A percentile compares a stretch with the other conserved stretches of the same genome.
phyloP scores from a whole-genome alignment of 2,329 filamentous ascomycete species.

The Bisporella sp. region DNA sequence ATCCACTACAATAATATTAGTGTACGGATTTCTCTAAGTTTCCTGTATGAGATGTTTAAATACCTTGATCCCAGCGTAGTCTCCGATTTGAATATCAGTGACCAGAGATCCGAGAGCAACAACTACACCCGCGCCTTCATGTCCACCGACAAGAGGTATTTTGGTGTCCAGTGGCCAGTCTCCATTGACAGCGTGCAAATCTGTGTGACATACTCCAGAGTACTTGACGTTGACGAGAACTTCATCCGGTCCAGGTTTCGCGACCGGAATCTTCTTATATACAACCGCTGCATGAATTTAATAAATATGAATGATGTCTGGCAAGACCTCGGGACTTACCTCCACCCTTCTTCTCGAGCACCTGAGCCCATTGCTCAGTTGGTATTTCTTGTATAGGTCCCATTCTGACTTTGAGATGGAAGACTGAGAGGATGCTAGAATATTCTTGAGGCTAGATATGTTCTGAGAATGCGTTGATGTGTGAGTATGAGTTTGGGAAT shows the following conservation, averaged over 20 bases:
- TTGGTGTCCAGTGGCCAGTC: conserved; percentile 86
- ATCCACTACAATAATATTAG: conserved; percentile 54
- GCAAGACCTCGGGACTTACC: conserved; percentile 37
- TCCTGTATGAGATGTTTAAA: background rate
- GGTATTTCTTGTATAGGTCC: conserved; percentile 47
- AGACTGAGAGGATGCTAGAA: too few species aligned
- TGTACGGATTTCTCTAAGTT: conserved; percentile 6
- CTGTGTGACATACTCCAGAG: conserved; percentile 87
- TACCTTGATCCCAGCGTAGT: conserved; percentile 74
- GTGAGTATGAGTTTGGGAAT: too few species aligned
- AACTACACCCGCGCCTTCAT: conserved; percentile 73
- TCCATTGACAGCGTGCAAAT: conserved; percentile 73
- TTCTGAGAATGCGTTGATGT: too few species aligned
- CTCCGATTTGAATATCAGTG: conserved; percentile 70
- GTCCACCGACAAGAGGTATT: conserved; percentile 78
- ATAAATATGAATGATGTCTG: background rate
- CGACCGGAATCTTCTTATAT: conserved; percentile 78
- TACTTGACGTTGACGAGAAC: conserved; percentile 88
- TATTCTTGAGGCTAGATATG: too few species aligned
- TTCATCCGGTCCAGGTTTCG: conserved; percentile 77
- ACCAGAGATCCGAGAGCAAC: conserved; percentile 75
- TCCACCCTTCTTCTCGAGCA: conserved; percentile 74
- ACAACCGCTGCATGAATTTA: conserved; percentile 40
- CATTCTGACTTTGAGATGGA: too few species aligned
- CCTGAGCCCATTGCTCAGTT: conserved; percentile 83